These are phyloP conservation scores for Penicillium cosmopolitanum DNA, from an alignment of 495 filamentous ascomycete genomes.

Conservation along the genomic window DNA sequence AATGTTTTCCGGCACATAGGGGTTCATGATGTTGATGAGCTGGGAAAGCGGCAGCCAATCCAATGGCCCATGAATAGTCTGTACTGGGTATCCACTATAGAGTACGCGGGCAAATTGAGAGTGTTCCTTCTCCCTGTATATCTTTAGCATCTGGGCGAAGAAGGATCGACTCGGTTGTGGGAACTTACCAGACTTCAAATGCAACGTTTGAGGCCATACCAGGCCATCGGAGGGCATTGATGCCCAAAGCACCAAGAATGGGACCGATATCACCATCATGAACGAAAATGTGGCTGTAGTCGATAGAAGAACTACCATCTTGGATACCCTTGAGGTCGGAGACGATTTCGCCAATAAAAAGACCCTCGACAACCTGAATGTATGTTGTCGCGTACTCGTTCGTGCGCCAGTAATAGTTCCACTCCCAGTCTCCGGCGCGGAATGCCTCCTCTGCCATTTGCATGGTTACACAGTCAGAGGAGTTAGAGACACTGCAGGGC, in stretches of 20 bases:
- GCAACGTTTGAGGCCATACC: slow-evolving; percentile 38
- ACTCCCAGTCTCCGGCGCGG: slow-evolving; percentile 51
- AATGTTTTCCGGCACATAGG: slow-evolving; percentile 19
- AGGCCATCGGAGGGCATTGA: slow-evolving; percentile 35
- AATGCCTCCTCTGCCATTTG: slow-evolving; percentile 44
- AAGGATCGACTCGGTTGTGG: slow-evolving; percentile 38
- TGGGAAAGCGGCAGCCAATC: slow-evolving; percentile 20
- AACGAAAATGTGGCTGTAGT: slow-evolving; percentile 39
- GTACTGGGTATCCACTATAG: slow-evolving; percentile 38
- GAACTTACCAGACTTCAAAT: slow-evolving; percentile 41
- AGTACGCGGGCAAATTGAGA: slow-evolving; percentile 40
- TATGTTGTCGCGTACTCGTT: slow-evolving; percentile 41
- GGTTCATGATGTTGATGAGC: slow-evolving; percentile 19
- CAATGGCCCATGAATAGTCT: slow-evolving; percentile 21
- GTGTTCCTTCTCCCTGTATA: slow-evolving; percentile 16
- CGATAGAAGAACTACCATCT: slow-evolving; percentile 22
- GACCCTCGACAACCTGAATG: slow-evolving; percentile 44
- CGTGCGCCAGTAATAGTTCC: slow-evolving; percentile 50
- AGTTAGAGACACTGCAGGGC: slow-evolving; percentile 38
- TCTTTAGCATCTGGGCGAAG: slow-evolving; percentile 1
- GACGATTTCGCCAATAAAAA: slow-evolving; percentile 48
- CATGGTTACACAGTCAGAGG: slow-evolving; percentile 35
- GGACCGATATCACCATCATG: slow-evolving; percentile 39
- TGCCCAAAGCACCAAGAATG: slow-evolving; percentile 32
- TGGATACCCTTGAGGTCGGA: slow-evolving; percentile 36